Base-by-base conservation (phyloP, 202 grass and related monocot genomes). In the Setaria viridis region DNA sequence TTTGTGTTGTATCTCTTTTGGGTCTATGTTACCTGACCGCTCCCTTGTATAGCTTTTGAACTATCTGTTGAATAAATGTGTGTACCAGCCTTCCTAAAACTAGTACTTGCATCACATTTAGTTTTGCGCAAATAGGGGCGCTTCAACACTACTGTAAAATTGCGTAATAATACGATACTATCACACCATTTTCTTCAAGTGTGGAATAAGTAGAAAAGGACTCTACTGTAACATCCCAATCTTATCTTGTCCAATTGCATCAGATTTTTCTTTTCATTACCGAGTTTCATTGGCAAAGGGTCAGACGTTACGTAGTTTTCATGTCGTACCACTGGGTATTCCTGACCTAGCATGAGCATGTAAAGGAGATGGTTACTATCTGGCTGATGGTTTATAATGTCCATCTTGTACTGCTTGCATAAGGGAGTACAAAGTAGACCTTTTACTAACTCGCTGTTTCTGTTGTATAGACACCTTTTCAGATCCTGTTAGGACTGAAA, bases 171-270 rank as follows among this genome's bases (percentile, higher is more conserved):
- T 14, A 66, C 78, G 4, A 74, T 59, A 87, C 71, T 76, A 46
- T 54, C 0, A 13, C 46, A 56, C 34, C 45, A 50, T 62, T 46
- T 70, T 21, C 2, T n/a, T 2, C 33, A 15, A 68, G 15, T 13
- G 55, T 55, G 54, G 35, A 77, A 77, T 42, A 2, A 21, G 51
- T 3, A 76, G 56, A 46, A 78, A 78, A 46, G 7, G 39, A 78
- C 57, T 16, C 3, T 42, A 56, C 5, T 29, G 34, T 59, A 59
- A 54, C 58, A 57, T 74, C 55, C 0, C 59, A 83, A 73, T 68
- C 87, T 79, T 84, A 79, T 84, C 67, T 41, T 74, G 67, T 80
- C 25, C 48, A 13, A 54, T n/a, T 76, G 13, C 42, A 58, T 25
- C 81, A 58, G 25, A 49, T 42, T 84, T 88, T 72, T 11, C 21